Percentiles rank a stretch among this genome's conserved stretches.
These are phyloP conservation scores for Ophiostoma novo-ulmi DNA, from an alignment of 2,329 filamentous ascomycete species.

Conservation along the genomic window DNA sequence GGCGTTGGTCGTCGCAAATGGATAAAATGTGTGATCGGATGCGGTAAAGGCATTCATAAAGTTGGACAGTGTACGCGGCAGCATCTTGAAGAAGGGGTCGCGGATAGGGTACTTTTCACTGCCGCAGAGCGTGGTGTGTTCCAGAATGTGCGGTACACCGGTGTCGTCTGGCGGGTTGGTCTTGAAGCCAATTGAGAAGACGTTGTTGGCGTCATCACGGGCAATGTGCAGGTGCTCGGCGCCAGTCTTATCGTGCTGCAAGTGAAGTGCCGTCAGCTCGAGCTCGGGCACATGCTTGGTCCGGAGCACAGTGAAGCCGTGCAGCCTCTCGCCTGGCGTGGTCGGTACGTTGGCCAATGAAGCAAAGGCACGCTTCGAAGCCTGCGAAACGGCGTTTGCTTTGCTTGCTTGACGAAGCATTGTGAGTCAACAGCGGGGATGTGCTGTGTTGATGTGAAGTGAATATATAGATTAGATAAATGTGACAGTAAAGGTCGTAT, in stretches of 20 bases:
- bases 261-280: constrained; percentile 81
- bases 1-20: constrained; percentile 92
- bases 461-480: neutral
- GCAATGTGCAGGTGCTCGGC: constrained; percentile 95
- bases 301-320: constrained; percentile 87
- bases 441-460: too few species aligned
- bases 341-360: constrained; percentile 60
- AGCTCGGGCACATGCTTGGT: constrained; percentile 91
- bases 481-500: neutral
- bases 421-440: neutral
- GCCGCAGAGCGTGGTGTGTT: constrained; percentile 94
- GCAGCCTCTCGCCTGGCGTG: constrained; percentile 74
- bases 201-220: constrained; percentile 95
- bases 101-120: constrained; percentile 97
- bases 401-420: constrained; percentile 21
- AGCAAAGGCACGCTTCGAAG: constrained; percentile 22
- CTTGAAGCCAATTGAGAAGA: constrained; percentile 98
- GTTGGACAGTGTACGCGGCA: constrained; percentile 94
- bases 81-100: constrained; percentile 99
- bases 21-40: constrained; percentile 93
- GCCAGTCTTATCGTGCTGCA: constrained; percentile 91
- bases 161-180: constrained; percentile 97
- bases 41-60: constrained; percentile 99
- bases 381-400: constrained; percentile 19
- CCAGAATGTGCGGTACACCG: constrained; percentile 91